These are phyloP conservation scores for Trypanosoma conorhini DNA, from an alignment of 208 protist genomes.

Conservation along the genomic window DNA sequence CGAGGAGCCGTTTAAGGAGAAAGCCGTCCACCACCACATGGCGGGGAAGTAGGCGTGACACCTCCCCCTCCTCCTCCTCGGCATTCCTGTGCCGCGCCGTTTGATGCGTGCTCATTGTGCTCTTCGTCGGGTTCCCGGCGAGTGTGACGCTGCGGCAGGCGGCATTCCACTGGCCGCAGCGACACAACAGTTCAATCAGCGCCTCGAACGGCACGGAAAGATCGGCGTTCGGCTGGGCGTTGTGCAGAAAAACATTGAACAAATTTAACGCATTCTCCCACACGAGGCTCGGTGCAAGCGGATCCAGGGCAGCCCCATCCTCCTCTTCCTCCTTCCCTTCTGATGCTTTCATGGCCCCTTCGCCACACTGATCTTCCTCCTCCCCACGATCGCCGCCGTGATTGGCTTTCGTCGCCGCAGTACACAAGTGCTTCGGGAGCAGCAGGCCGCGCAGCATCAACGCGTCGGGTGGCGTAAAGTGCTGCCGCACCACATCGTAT, in stretches of 20 bases:
- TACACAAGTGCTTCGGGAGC: neutral
- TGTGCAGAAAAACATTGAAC: conserved; percentile 17
- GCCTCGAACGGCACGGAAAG: conserved; percentile 25
- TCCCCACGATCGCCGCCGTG: neutral
- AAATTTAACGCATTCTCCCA: conserved; percentile 22
- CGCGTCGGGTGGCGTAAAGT: conserved; percentile 17
- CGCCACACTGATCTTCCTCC: conserved; percentile 4
- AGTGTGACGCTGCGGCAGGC: conserved; percentile 10
- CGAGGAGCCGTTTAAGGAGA: conserved; percentile 18
- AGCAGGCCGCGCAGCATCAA: conserved; percentile 14
- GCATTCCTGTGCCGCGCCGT: neutral
- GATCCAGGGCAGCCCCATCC: neutral
- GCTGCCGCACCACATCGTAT: conserved; percentile 14
- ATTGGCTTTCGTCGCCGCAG: neutral
- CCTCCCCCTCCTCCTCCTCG: conserved; percentile 1
- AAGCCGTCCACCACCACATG: conserved; percentile 31
- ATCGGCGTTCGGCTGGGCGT: conserved; percentile 23
- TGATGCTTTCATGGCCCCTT: neutral
- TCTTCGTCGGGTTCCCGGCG: neutral
- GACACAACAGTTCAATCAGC: conserved; percentile 14
- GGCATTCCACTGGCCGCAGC: neutral
- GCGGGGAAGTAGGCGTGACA: conserved; percentile 2
- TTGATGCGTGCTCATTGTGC: neutral
- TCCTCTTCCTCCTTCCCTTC: conserved; percentile 3
- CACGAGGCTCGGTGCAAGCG: neutral